Percentiles rank a stretch among this genome's conserved stretches.
These are phyloP conservation scores for Candida ortonii DNA, from an alignment of 805 yeast genomes.

Conservation along the genomic window DNA sequence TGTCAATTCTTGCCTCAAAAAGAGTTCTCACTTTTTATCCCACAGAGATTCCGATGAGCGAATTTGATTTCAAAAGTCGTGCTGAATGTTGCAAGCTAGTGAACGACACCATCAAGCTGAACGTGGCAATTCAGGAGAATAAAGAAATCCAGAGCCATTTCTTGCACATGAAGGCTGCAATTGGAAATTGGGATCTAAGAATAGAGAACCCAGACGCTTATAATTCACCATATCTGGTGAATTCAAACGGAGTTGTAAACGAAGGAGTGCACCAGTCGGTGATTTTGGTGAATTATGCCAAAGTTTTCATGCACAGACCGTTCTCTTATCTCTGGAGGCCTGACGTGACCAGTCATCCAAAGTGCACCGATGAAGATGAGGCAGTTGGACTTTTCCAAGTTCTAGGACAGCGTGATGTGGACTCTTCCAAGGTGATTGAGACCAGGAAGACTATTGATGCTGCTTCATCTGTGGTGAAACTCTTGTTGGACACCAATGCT, in stretches of 20 bases:
- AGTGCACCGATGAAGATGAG: conserved; percentile 33
- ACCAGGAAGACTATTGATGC: conserved; percentile 54
- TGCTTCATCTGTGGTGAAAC: conserved; percentile 46
- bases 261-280: conserved; percentile 54
- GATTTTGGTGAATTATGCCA: conserved; percentile 47
- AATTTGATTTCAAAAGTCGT: conserved; percentile 47
- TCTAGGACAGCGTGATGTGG: conserved; percentile 34
- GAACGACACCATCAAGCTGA: conserved; percentile 47
- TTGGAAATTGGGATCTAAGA: conserved; percentile 50
- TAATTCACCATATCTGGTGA: conserved; percentile 41
- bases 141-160: conserved; percentile 37
- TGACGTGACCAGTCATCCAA: conserved; percentile 41
- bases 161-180: conserved; percentile 41
- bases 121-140: conserved; percentile 42
- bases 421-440: conserved; percentile 46
- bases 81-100: conserved; percentile 47
- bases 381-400: conserved; percentile 32
- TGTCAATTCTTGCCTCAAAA: conserved; percentile 37
- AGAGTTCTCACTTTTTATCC: conserved; percentile 42
- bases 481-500: conserved; percentile 47
- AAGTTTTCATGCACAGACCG: conserved; percentile 54
- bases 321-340: conserved; percentile 52
- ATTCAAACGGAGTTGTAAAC: conserved; percentile 43
- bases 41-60: conserved; percentile 29
- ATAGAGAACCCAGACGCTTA: conserved; percentile 42